Percentiles rank a stretch among this genome's conserved stretches.
Conservation (phyloP, 805 yeast species). For the Metschnikowia gruessii region DNA sequence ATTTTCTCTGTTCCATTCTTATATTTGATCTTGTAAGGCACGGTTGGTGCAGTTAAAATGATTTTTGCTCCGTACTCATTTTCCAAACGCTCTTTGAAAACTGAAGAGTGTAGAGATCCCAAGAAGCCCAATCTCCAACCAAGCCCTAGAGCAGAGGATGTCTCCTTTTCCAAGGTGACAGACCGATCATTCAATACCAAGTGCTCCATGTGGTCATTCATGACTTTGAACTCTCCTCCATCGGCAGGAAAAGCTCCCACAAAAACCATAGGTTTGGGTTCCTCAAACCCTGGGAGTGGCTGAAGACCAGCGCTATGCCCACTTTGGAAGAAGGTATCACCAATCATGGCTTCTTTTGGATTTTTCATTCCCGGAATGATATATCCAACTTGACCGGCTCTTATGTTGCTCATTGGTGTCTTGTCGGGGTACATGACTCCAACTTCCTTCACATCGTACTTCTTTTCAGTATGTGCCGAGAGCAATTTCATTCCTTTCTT, state of each 20-base stretch:
- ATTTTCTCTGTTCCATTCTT: slow-evolving; percentile 60
- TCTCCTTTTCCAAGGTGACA: slow-evolving; percentile 83
- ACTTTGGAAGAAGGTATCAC: slow-evolving; percentile 77
- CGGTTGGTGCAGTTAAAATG: slow-evolving; percentile 93
- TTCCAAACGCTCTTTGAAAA: slow-evolving; percentile 85
- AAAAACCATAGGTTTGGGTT: slow-evolving; percentile 96
- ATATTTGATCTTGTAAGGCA: slow-evolving; percentile 79
- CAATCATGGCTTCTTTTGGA: slow-evolving; percentile 81
- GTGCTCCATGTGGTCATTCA: slow-evolving; percentile 88
- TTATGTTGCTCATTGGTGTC: slow-evolving; percentile 56
- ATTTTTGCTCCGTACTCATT: slow-evolving; percentile 92
- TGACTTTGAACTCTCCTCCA: slow-evolving; percentile 80
- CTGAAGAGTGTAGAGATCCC: slow-evolving; percentile 94
- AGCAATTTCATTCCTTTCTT: slow-evolving; percentile 70
- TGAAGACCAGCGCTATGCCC: slow-evolving; percentile 57
- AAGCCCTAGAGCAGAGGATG: slow-evolving; percentile 91
- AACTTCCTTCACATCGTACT: slow-evolving; percentile 86
- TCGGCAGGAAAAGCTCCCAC: slow-evolving; percentile 98
- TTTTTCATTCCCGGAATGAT: slow-evolving; percentile 93
- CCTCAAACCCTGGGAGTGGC: slow-evolving; percentile 92
- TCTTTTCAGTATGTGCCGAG: slow-evolving; percentile 71
- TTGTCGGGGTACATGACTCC: slow-evolving; percentile 96
- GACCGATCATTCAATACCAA: slow-evolving; percentile 89
- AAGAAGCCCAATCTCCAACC: slow-evolving; percentile 97
- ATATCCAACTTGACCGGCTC: slow-evolving; percentile 94